Conservation (phyloP, 345 rosid species). For the Citrus mangshanensis region DNA sequence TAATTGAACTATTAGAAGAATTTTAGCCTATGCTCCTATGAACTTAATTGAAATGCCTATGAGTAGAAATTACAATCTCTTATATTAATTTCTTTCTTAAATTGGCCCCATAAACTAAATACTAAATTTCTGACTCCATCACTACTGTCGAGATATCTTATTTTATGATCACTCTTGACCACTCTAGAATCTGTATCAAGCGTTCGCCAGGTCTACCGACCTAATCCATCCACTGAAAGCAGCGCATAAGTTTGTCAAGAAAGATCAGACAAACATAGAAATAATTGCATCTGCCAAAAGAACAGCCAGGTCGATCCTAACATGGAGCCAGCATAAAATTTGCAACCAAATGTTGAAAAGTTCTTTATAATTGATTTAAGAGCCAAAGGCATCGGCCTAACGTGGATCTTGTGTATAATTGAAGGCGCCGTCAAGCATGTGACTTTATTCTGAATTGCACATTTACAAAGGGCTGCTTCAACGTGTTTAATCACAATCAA, state of each 20-base stretch:
- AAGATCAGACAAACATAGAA: not conserved
- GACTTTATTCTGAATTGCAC: constrained; percentile 1
- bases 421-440: constrained; percentile 16
- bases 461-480: not conserved
- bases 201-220: not conserved
- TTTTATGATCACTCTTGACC: not conserved
- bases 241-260: not conserved
- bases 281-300: not conserved
- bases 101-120: too few species aligned
- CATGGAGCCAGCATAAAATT: not conserved
- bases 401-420: not conserved
- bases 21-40: too few species aligned
- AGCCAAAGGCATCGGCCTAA: not conserved
- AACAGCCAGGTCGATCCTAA: not conserved
- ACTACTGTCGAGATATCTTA: not conserved
- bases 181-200: not conserved
- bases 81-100: too few species aligned
- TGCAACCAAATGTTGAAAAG: not conserved
- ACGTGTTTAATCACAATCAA: not conserved
- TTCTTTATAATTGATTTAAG: not conserved
- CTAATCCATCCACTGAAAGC: not conserved
- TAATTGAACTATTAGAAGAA: too few species aligned
- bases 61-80: too few species aligned
- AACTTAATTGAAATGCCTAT: too few species aligned
- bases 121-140: too few species aligned